Conservation (phyloP, 345 rosid species). For the Brassica rapa region DNA sequence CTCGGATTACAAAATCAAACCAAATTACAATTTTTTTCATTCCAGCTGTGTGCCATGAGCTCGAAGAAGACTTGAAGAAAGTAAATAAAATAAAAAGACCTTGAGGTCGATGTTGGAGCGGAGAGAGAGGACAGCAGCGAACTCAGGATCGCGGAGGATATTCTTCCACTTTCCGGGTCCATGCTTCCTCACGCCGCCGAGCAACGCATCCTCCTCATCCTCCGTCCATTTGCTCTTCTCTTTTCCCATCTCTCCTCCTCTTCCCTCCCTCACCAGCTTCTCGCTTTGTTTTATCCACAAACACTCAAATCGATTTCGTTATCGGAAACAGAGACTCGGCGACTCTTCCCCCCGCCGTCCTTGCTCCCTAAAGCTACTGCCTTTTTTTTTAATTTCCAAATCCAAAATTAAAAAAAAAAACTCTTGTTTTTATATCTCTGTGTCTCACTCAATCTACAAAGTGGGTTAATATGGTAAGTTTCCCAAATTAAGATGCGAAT, state of each 20-base stretch:
- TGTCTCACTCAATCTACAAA: neutral
- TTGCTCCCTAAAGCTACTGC: neutral
- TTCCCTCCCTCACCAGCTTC: neutral
- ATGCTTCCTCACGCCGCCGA: constrained; percentile 67
- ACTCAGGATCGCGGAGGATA: constrained; percentile 73
- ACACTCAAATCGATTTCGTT: neutral
- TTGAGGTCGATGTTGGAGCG: constrained; percentile 94
- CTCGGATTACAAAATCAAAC: constrained; percentile 5
- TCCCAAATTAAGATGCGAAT: neutral
- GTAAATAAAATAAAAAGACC: constrained; percentile 41
- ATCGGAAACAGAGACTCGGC: neutral
- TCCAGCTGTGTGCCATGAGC: too few relatives aligned
- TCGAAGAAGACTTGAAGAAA: neutral
- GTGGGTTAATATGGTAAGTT: constrained; percentile 2
- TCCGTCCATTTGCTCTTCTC: constrained; percentile 83
- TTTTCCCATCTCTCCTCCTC: constrained; percentile 58
- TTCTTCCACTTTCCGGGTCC: constrained; percentile 91
- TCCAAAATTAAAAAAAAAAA: neutral
- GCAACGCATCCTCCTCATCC: constrained; percentile 77
- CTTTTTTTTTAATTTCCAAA: neutral
- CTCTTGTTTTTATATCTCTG: too few relatives aligned
- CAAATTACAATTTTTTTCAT: too few relatives aligned
- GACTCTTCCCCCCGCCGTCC: neutral
- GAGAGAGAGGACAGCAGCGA: constrained; percentile 53
- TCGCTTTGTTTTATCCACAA: neutral